These are phyloP conservation scores for Pyrus hybrid DNA, from an alignment of 331 rosid species.

Conservation along the genomic window DNA sequence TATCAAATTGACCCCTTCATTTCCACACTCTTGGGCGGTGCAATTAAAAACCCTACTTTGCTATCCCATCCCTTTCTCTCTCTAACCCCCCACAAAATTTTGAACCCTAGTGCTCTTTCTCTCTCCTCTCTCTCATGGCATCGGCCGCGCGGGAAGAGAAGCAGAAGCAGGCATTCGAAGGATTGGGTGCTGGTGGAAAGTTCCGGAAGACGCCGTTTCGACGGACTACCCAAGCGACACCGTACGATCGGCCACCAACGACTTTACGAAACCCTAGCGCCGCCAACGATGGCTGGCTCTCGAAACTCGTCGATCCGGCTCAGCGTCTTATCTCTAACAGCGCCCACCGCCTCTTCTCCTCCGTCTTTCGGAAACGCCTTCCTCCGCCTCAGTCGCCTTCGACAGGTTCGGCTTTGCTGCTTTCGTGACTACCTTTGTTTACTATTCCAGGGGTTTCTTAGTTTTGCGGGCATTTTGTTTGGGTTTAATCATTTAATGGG, in stretches of 20 bases:
- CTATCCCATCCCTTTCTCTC: constrained; percentile 8
- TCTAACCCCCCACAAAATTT: constrained; percentile 2
- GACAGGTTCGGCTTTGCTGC: constrained; percentile 25
- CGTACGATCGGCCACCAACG: constrained; percentile 70
- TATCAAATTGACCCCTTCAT: background rate
- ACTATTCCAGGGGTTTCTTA: background rate
- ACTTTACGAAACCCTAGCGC: constrained; percentile 34
- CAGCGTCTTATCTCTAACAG: constrained; percentile 56
- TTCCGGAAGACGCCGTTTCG: constrained; percentile 65
- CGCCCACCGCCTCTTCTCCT: constrained; percentile 31
- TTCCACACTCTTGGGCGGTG: background rate
- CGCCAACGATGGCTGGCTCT: constrained; percentile 48
- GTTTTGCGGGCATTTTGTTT: background rate
- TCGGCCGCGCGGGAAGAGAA: constrained; percentile 59
- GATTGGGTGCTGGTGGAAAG: constrained; percentile 72
- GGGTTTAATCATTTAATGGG: background rate
- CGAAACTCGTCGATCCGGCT: constrained; percentile 85
- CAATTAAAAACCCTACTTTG: constrained; percentile 66
- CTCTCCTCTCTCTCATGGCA: constrained; percentile 27
- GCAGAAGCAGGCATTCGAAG: constrained; percentile 52
- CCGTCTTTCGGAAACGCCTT: constrained; percentile 36
- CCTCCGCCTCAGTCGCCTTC: constrained; percentile 37
- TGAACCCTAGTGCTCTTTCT: constrained; percentile 15
- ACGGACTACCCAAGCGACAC: constrained; percentile 51
- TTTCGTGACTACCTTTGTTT: background rate